Evolutionary conservation across 2,329 filamentous ascomycete species (phyloP).

Genomic region (Simplicillium sp.): DNA sequence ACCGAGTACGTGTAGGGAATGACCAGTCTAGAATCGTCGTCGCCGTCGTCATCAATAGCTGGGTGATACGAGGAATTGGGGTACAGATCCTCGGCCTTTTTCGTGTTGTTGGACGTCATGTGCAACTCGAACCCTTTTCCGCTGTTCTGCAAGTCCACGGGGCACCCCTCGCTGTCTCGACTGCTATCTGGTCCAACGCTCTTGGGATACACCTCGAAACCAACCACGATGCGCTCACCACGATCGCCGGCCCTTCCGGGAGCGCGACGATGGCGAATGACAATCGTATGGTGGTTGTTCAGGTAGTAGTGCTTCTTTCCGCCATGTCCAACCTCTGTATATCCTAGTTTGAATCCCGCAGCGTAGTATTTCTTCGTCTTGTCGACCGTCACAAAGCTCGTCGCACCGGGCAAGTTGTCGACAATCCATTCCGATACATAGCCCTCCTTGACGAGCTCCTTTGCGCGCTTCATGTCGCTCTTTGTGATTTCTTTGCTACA

Average conservation of each 20-base stretch:
- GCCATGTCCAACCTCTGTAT: slow-evolving; percentile 53
- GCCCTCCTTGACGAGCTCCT: slow-evolving; percentile 63
- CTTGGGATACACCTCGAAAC: slow-evolving; percentile 85
- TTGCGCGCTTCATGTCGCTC: slow-evolving; percentile 56
- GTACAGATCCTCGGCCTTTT: slow-evolving; percentile 34
- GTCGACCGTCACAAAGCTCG: slow-evolving; percentile 79
- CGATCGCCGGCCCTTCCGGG: slow-evolving; percentile 58
- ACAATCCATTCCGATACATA: slow-evolving; percentile 93
- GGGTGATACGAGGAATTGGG: slow-evolving; percentile 51
- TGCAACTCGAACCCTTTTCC: slow-evolving; percentile 60
- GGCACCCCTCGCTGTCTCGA: slow-evolving; percentile 57
- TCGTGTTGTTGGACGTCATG: slow-evolving; percentile 53
- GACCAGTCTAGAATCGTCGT: slow-evolving; percentile 56
- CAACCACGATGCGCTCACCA: slow-evolving; percentile 72
- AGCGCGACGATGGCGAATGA: slow-evolving; percentile 67
- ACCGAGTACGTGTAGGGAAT: slow-evolving; percentile 86
- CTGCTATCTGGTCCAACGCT: slow-evolving; percentile 56
- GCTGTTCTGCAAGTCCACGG: slow-evolving; percentile 53
- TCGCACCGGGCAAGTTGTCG: slow-evolving; percentile 82
- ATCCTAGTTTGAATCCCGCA: slow-evolving; percentile 81
- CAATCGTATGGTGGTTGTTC: slow-evolving; percentile 82
- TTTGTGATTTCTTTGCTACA: slow-evolving; percentile 60
- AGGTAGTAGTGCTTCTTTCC: slow-evolving; percentile 61
- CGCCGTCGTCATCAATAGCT: slow-evolving; percentile 44
- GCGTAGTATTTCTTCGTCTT: slow-evolving; percentile 82